Base-by-base conservation (phyloP, 2,329 filamentous ascomycete genomes). In the Colletotrichum tofieldiae region DNA sequence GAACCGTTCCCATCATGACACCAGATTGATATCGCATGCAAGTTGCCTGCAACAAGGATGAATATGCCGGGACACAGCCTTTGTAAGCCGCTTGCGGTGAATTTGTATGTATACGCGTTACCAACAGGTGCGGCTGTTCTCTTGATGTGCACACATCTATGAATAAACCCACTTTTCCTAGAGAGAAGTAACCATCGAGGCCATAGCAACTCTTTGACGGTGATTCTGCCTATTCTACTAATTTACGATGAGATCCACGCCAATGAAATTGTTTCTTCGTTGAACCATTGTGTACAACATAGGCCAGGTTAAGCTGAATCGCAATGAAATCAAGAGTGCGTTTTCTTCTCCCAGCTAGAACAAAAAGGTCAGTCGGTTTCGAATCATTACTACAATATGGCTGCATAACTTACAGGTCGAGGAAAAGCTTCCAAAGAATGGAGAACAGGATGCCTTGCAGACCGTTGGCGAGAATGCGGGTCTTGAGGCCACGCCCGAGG, bases 361-460 rank as follows among this genome's bases (percentile, higher is more conserved):
- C 32, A 7, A n/a, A 5, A 43, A 23, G 18, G 49, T 54, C 3
- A 64, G 51, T 32, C 26, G 5, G 9, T 14, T 4, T 23, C 8
- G 8, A 9, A 26, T 8, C 14, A 35, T 4, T 23, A 20, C 11
- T 37, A 8, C 1, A 2, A 7, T 5, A 16, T 16, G 29, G 20
- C 35, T 1, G 3, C 14, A 26, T 18, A 67, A 82, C 85, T 80
- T 49, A 87, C 85, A 86, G 58, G 54, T 86, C 84, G 14, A 86
- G 76, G 69, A 87, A 86, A 0, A 87, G 71, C 64, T 86, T 87
- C 85, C 85, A 87, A 1, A 87, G 74, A 20, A 87, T 86, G 4
- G 84, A 85, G 62, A 87, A 87, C 3, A 87, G 23, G 4, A 87
- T 75, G 0, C 85, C 84, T 63, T 87, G 85, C 2, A 87, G 74